Base-by-base conservation (phyloP, 2,329 filamentous ascomycete species). In the Davidsoniella australis region DNA sequence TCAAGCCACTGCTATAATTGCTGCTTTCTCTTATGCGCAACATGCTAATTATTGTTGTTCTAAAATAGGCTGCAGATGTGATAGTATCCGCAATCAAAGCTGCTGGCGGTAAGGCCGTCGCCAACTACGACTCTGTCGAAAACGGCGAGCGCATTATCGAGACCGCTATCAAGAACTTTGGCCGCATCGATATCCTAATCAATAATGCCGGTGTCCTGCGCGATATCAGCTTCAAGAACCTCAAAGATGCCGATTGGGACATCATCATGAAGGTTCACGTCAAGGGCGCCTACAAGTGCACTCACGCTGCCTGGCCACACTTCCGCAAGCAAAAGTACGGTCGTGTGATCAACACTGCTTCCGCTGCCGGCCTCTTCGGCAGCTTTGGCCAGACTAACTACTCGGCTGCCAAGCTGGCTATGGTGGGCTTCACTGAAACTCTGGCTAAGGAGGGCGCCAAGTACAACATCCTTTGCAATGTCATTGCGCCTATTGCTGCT, bases 251-350 rank as follows among this genome's bases (percentile, higher is more conserved):
- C 62, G 91, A 98, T 66, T 98, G 91, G 91, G 89, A 98, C 63
- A 69, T 95, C 57, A 84, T 95, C 63, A 85, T 89, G 67, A 82
- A 79, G 63, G 89, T 96, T 51, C 89, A 98, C 67, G 80, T 95
- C 59, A 83, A 79, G 62, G 91, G 91, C 58, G 82, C 87, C 60
- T 98, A 94, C 75, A 96, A 94, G 77, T 94, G 85, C 65, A 76
- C 91, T 54, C 81, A 80, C 65, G 91, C 91, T 55, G 91, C 91
- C 47, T 98, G 91, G 89, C 87, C 89, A 53, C 74, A 96, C 67
- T 96, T 98, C 76, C 78, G 89, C 62, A 96, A 96, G 71, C 91
- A 98, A 69, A 96, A 95, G 77, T 98, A 85, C 64, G 91, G 91
- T 55, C 79, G 91, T 59, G 73, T 98, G 57, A 94, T 98, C 69